These are phyloP conservation scores for Aureobasidium pullulans DNA, from an alignment of 2,329 filamentous ascomycete species.

Conservation along the genomic window DNA sequence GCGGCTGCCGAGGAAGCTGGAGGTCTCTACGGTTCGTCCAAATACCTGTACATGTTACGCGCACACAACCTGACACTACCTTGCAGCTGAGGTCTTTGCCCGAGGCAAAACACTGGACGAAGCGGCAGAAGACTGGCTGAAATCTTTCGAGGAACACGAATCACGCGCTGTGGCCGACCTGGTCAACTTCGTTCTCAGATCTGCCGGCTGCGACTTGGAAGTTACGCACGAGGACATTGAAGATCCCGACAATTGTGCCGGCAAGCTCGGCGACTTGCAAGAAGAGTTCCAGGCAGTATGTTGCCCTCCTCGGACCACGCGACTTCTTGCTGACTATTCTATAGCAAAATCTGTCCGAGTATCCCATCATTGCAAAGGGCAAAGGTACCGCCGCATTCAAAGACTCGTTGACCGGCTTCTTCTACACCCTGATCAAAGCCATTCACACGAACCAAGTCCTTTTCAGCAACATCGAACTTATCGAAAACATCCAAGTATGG, in stretches of 20 bases:
- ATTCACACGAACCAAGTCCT: constrained; percentile 76
- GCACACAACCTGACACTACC: background rate
- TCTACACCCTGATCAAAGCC: constrained; percentile 65
- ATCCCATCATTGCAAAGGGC: constrained; percentile 78
- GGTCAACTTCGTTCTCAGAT: constrained; percentile 55
- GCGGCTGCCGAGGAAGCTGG: constrained; percentile 46
- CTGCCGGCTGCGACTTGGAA: constrained; percentile 72
- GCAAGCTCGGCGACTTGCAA: constrained; percentile 75
- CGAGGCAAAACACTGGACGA: constrained; percentile 48
- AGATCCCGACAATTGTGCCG: constrained; percentile 79
- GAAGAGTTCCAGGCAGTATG: constrained; percentile 73
- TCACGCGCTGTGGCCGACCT: constrained; percentile 49
- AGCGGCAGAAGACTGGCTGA: constrained; percentile 51
- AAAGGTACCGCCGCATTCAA: constrained; percentile 74
- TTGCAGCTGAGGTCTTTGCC: constrained; percentile 52
- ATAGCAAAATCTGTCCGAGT: constrained; percentile 73
- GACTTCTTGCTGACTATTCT: constrained; percentile 12
- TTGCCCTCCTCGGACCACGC: constrained; percentile 16
- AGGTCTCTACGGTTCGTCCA: constrained; percentile 48
- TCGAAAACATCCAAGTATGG: constrained; percentile 89
- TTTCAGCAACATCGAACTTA: constrained; percentile 66
- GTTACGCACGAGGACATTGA: constrained; percentile 77
- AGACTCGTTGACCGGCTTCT: constrained; percentile 69
- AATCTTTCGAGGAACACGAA: constrained; percentile 49
- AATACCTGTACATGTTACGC: constrained; percentile 5